These are phyloP conservation scores for Komagataella mondaviorum DNA, from an alignment of 805 yeast species.

Conservation along the genomic window DNA sequence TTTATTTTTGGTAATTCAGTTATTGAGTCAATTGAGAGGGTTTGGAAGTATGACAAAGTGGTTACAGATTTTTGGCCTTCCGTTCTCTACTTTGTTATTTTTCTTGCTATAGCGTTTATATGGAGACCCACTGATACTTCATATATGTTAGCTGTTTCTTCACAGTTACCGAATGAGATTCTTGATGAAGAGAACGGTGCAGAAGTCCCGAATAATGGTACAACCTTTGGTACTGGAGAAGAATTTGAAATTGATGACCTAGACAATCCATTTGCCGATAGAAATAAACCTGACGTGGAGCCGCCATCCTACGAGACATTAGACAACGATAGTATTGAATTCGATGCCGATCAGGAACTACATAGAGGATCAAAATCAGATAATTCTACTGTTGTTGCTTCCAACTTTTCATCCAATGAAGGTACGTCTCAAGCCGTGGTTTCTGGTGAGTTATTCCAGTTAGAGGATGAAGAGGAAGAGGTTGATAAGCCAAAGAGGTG, in stretches of 20 bases:
- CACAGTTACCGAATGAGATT: slow-evolving; percentile 57
- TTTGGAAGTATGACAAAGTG: slow-evolving; percentile 89
- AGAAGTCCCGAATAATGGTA: slow-evolving; percentile 5
- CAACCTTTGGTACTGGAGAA: slow-evolving; percentile 25
- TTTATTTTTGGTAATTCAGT: slow-evolving; percentile 62
- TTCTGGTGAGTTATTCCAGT: slow-evolving; percentile 4
- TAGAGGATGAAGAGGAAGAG: slow-evolving; percentile 7
- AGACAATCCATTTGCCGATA: slow-evolving; percentile 18
- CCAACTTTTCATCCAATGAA: slow-evolving; percentile 1
- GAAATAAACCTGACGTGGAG: slow-evolving; percentile 5
- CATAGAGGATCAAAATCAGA: slow-evolving; percentile 7
- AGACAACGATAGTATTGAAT: slow-evolving; percentile 9
- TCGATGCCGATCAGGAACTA: slow-evolving; percentile 18
- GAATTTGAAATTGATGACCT: slow-evolving; percentile 47
- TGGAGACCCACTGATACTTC: slow-evolving; percentile 98
- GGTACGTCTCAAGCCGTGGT: neutral
- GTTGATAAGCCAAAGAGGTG: neutral
- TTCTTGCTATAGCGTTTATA: slow-evolving; percentile 71
- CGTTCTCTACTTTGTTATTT: slow-evolving; percentile 71
- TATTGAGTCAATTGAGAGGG: slow-evolving; percentile 65
- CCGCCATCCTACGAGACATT: slow-evolving; percentile 6
- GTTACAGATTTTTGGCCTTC: slow-evolving; percentile 93
- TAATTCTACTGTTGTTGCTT: neutral
- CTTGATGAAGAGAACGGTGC: slow-evolving; percentile 54
- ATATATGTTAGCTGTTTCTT: slow-evolving; percentile 86